Conservation (phyloP, 1,284 basidiomycete genomes). For the Marasmius sp. region DNA sequence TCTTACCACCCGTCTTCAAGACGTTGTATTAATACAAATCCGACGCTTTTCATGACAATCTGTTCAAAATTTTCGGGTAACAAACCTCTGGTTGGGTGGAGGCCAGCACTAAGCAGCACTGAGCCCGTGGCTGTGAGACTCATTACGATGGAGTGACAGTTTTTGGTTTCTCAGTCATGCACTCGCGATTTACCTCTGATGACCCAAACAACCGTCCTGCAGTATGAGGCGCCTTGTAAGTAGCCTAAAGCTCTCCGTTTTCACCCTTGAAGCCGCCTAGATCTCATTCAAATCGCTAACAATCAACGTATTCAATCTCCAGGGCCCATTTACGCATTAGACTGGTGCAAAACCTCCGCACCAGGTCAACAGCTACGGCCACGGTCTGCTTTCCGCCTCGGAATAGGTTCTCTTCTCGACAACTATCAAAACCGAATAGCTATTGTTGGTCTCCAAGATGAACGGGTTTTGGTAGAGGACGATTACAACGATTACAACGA, state of each 20-base stretch:
- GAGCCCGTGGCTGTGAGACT: background rate
- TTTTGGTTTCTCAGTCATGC: background rate
- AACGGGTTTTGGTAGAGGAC: slow-evolving; percentile 79
- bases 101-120: background rate
- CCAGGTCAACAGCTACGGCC: slow-evolving; percentile 71
- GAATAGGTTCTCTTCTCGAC: slow-evolving; percentile 77
- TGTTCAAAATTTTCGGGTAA: no score
- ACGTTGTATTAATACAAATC: no score
- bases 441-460: slow-evolving; percentile 79
- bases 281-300: background rate
- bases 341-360: slow-evolving; percentile 81
- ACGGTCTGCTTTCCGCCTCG: slow-evolving; percentile 78
- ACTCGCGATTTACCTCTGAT: slow-evolving; percentile 29
- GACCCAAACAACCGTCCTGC: slow-evolving; percentile 64
- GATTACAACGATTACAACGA: slow-evolving; percentile 79
- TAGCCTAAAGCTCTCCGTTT: background rate
- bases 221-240: slow-evolving; percentile 78
- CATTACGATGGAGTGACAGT: background rate
- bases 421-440: slow-evolving; percentile 81
- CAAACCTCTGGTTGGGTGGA: background rate
- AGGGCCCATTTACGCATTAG: slow-evolving; percentile 83
- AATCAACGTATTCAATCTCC: background rate
- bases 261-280: background rate
- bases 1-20: background rate
- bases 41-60: no score